Evolutionary conservation across 495 filamentous ascomycete species (phyloP).

Genomic region (Neurospora hispaniola): DNA sequence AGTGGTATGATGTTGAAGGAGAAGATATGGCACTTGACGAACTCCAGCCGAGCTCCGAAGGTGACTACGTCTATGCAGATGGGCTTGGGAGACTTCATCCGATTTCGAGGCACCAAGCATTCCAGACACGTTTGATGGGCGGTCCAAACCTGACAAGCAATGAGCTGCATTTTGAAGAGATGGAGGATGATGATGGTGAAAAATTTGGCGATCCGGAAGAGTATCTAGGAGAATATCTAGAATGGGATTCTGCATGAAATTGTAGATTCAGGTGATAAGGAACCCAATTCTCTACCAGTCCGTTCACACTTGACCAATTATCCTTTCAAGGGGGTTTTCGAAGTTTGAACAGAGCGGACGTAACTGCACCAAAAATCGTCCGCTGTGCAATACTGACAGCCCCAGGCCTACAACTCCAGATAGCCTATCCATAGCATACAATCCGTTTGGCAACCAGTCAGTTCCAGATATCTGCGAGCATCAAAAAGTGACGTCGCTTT

Average conservation of each 20-base stretch:
- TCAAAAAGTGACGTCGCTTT: background rate
- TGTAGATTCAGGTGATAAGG: background rate
- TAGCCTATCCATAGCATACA: background rate
- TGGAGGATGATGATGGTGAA: conserved; percentile 2
- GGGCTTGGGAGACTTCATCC: conserved; percentile 13
- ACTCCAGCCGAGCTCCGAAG: conserved; percentile 8
- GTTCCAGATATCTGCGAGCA: background rate
- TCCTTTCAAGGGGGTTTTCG: background rate
- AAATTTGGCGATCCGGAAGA: background rate
- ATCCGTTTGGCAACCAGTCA: background rate
- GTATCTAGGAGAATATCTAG: background rate
- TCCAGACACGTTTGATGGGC: background rate
- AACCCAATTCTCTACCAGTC: background rate
- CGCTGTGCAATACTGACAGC: background rate
- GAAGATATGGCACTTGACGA: background rate
- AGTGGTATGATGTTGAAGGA: background rate
- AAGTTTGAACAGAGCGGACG: background rate
- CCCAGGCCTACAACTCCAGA: background rate
- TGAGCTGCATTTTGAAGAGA: background rate
- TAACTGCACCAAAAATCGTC: background rate
- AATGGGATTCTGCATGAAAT: background rate
- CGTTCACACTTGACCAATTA: background rate
- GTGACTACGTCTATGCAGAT: conserved; percentile 20
- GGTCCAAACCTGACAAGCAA: background rate
- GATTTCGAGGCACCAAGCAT: background rate